Evolutionary conservation across 768 basidiomycete genomes (phyloP).

Genomic region (Hypholoma sublateritium): DNA sequence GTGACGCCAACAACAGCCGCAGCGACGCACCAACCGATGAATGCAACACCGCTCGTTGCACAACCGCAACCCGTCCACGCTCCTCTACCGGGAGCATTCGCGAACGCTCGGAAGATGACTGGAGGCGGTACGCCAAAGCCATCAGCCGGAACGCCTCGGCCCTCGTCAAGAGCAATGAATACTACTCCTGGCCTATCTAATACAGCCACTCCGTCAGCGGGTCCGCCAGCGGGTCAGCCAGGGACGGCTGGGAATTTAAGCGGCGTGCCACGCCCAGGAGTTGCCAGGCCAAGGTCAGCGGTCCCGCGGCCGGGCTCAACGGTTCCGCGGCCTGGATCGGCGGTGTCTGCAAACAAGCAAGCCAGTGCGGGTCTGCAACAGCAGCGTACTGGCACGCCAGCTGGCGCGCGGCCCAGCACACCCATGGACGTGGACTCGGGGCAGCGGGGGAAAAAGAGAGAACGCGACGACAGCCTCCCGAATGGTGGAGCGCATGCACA

Average conservation of each 20-base stretch:
- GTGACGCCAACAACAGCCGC: slow-evolving; percentile 10
- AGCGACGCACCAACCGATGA: slow-evolving; percentile 9
- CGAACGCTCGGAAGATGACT: slow-evolving; percentile 16
- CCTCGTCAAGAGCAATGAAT: slow-evolving; percentile 21
- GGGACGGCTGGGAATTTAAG: slow-evolving; percentile 2
- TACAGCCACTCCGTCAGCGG: slow-evolving; percentile 22
- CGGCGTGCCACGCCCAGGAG: slow-evolving; percentile 13
- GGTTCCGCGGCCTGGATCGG: slow-evolving; percentile 29
- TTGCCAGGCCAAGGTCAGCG: slow-evolving; percentile 25
- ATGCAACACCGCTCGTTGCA: slow-evolving; percentile 17
- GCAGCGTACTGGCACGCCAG: slow-evolving; percentile 14
- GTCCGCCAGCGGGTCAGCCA: slow-evolving; percentile 14
- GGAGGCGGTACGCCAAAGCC: slow-evolving; percentile 22
- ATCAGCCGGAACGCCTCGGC: slow-evolving; percentile 32
- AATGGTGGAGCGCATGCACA: slow-evolving; percentile 7
- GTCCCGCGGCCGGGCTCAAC: slow-evolving; percentile 29
- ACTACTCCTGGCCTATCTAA: slow-evolving; percentile 15
- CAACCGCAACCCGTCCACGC: slow-evolving; percentile 32
- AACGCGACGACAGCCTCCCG: slow-evolving; percentile 32
- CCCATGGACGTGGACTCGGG: slow-evolving; percentile 32
- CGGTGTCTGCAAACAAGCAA: slow-evolving; percentile 18
- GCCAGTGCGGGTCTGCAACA: slow-evolving; percentile 5
- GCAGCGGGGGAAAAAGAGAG: slow-evolving; percentile 41
- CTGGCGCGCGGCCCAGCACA: slow-evolving; percentile 26
- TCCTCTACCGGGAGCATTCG: slow-evolving; percentile 30